Conservation (phyloP, 345 rosid species). For the Sonneratia caseolaris region DNA sequence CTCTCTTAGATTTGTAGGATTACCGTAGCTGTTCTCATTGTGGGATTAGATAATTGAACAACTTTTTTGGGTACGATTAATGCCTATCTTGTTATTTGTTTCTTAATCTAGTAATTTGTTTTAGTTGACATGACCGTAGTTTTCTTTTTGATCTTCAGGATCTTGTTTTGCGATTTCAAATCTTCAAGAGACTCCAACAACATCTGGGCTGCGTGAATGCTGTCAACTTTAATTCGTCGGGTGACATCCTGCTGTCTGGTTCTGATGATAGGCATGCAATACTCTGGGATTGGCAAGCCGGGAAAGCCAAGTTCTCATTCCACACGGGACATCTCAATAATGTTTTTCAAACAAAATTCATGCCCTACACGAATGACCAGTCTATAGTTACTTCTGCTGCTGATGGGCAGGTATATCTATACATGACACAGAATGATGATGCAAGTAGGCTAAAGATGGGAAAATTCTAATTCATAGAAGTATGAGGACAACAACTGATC, state of each 20-base stretch:
- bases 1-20: not conserved
- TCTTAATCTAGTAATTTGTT: not conserved
- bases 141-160: constrained; percentile 29
- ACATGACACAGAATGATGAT: not conserved
- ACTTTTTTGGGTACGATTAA: not conserved
- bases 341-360: constrained; percentile 76
- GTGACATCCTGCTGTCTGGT: constrained; percentile 63
- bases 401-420: constrained; percentile 64
- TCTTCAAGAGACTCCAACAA: constrained; percentile 46
- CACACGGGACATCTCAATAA: constrained; percentile 60
- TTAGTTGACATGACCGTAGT: not conserved
- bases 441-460: not conserved
- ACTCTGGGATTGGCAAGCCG: constrained; percentile 83
- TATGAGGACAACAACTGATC: not conserved
- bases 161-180: constrained; percentile 56
- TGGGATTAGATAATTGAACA: not conserved
- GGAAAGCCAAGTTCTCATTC: constrained; percentile 49
- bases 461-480: not conserved
- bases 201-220: constrained; percentile 86
- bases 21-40: too few relatives aligned
- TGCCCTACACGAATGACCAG: constrained; percentile 73
- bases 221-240: constrained; percentile 49
- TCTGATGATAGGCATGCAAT: constrained; percentile 67
- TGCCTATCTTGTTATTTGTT: not conserved
- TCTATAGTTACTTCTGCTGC: constrained; percentile 87